Evolutionary conservation across 345 rosid genomes (phyloP).

Genomic region (Barbarea vulgaris): DNA sequence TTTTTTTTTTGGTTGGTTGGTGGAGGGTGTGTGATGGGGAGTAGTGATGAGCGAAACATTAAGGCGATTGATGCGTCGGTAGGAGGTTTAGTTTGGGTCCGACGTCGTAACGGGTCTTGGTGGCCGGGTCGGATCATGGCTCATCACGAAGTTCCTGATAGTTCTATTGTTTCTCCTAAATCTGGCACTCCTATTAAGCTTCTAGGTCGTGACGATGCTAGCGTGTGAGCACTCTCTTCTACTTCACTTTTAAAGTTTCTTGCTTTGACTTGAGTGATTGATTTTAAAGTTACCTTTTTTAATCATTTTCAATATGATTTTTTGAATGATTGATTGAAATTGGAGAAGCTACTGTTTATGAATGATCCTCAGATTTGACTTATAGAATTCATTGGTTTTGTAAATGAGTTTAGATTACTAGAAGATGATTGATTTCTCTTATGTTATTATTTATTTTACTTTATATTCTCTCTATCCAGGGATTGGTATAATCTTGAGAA

Average conservation of each 20-base stretch:
- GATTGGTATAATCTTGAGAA: constrained; percentile 99
- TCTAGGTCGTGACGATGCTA: constrained; percentile 97
- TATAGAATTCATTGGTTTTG: neutral
- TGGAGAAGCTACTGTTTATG: neutral
- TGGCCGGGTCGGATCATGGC: constrained; percentile 99
- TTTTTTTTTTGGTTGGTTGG: neutral
- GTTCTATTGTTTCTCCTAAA: constrained; percentile 80
- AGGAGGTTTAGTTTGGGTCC: constrained; percentile 97
- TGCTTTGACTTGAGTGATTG: neutral
- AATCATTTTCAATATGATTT: neutral
- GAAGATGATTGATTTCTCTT: constrained; percentile 8
- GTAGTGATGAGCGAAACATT: constrained; percentile 58
- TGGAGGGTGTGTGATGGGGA: constrained; percentile 63
- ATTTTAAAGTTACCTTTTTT: neutral
- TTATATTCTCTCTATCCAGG: constrained; percentile 46
- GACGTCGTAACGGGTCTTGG: constrained; percentile 97
- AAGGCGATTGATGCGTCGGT: constrained; percentile 81
- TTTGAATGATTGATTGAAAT: neutral
- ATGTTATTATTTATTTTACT: neutral
- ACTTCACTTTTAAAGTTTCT: neutral
- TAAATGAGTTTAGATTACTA: neutral
- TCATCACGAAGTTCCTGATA: constrained; percentile 75
- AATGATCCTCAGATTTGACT: neutral
- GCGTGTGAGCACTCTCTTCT: constrained; percentile 66
- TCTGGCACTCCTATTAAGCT: constrained; percentile 97